Conservation (phyloP, 2,329 filamentous ascomycete genomes). For the Botrytis aclada region DNA sequence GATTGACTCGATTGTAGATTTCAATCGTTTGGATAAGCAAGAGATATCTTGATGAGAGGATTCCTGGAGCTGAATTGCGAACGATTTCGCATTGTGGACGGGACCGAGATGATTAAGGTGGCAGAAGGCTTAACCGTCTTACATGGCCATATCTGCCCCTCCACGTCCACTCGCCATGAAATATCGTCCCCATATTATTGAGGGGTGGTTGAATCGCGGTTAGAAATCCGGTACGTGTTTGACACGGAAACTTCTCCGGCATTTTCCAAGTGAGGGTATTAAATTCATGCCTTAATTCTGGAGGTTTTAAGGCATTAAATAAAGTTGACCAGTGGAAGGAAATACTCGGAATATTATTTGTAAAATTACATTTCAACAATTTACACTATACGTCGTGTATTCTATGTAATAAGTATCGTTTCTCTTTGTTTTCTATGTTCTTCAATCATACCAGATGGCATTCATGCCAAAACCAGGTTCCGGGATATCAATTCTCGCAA, state of each 20-base stretch:
- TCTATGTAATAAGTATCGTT: neutral
- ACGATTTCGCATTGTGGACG: neutral
- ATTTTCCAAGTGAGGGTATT: neutral
- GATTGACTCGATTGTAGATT: neutral
- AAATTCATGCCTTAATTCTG: neutral
- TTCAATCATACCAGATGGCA: slow-evolving; percentile 85
- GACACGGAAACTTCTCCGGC: slow-evolving; percentile 8
- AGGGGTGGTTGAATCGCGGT: neutral
- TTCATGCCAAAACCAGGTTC: slow-evolving; percentile 96
- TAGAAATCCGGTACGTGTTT: slow-evolving; percentile 3
- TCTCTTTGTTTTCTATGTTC: neutral
- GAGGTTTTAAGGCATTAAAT: neutral
- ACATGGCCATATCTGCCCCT: slow-evolving; percentile 10
- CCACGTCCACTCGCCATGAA: slow-evolving; percentile 1
- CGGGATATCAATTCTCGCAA: slow-evolving; percentile 72
- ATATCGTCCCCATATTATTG: slow-evolving; percentile 7
- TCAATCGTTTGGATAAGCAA: neutral
- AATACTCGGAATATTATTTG: neutral
- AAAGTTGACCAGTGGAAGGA: neutral
- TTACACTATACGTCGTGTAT: neutral
- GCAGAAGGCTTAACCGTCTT: slow-evolving; percentile 19
- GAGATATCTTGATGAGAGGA: neutral
- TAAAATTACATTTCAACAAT: neutral
- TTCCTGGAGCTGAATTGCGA: neutral
- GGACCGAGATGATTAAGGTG: neutral